Evolutionary conservation across 2,329 filamentous ascomycete genomes (phyloP).

Genomic region (Cercospora janseana): DNA sequence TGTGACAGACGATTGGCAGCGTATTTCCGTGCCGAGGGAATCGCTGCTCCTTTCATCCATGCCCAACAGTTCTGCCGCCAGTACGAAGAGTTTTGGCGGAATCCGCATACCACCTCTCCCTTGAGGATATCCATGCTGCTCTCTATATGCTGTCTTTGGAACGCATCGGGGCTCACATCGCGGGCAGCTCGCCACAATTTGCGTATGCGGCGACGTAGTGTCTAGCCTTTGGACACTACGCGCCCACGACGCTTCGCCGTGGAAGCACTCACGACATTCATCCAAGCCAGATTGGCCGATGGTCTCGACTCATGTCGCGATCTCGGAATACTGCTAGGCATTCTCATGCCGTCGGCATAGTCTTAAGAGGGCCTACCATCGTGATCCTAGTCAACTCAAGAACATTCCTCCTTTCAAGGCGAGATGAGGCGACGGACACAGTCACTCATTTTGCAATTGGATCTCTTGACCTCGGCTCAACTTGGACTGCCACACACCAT

Average conservation of each 20-base stretch:
- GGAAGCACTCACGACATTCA: constrained; percentile 14
- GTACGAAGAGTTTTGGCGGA: constrained; percentile 48
- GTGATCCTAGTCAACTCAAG: constrained; percentile 36
- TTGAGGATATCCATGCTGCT: constrained; percentile 50
- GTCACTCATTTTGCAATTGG: constrained; percentile 43
- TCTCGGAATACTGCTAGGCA: constrained; percentile 14
- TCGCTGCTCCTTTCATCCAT: constrained; percentile 22
- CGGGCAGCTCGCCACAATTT: constrained; percentile 5
- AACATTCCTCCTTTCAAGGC: constrained; percentile 36
- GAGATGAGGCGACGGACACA: constrained; percentile 48
- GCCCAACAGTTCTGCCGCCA: constrained; percentile 25
- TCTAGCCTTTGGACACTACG: constrained; percentile 18
- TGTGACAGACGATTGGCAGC: constrained; percentile 16
- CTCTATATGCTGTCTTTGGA: constrained; percentile 30
- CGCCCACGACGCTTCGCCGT: constrained; percentile 16
- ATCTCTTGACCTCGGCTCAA: constrained; percentile 46
- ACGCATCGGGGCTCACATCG: constrained; percentile 7
- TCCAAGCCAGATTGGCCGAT: constrained; percentile 18
- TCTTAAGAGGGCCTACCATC: constrained; percentile 45
- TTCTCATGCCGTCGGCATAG: constrained; percentile 17
- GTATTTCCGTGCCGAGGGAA: constrained; percentile 20
- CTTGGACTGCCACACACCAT: constrained; percentile 49
- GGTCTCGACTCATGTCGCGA: constrained; percentile 15
- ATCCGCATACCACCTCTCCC: constrained; percentile 39
- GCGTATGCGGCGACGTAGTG: constrained; percentile 15